Evolutionary conservation across 139 green algal genomes (phyloP), one percentile per base, ranked within the genome.

Genomic region (Chlamydomonas incerta): DNA sequence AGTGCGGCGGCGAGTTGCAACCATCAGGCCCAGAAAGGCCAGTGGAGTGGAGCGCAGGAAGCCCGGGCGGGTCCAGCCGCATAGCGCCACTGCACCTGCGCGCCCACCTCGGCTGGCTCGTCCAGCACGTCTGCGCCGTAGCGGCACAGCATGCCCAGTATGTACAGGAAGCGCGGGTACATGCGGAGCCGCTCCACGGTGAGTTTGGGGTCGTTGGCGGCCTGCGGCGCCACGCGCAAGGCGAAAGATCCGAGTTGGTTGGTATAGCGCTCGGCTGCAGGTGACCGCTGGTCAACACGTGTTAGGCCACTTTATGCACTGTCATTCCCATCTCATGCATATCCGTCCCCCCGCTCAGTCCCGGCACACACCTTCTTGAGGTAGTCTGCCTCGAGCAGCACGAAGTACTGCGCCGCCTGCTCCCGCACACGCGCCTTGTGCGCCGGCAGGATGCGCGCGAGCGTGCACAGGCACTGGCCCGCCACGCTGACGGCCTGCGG

Each of bases 61-160:
- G n/a, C n/a, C n/a, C n/a, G n/a, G n/a, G n/a, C n/a, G n/a, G n/a
- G n/a, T n/a, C n/a, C n/a, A n/a, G n/a, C n/a, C n/a, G n/a, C n/a
- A n/a, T n/a, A n/a, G n/a, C n/a, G n/a, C 18, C 33, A 37, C 26
- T 20, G 10, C 71, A 41, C 71, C 17, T 1, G 8, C 15, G 28
- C 2, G 13, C 58, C 31, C 58, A 81, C 74, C 55, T 81, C 72
- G 18, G 83, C 67, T 17, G 69, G 72, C 11, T 62, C 55, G 50
- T 96, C 93, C 29, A 98, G 58, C 3, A 93, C 62, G 47, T 84
- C 79, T 0, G 88, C 87, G 0, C 93, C 95, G 85, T 95, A 86
- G 26, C 94, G 83, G 75, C 90, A 94, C n/a, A 98, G 75, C 47
- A 96, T 93, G 24, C 95, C 95, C 50, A 98, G 62, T 18, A 92